Evolutionary conservation across 129 eudicot species (phyloP).

Genomic region (Saposhnikovia divaricata): DNA sequence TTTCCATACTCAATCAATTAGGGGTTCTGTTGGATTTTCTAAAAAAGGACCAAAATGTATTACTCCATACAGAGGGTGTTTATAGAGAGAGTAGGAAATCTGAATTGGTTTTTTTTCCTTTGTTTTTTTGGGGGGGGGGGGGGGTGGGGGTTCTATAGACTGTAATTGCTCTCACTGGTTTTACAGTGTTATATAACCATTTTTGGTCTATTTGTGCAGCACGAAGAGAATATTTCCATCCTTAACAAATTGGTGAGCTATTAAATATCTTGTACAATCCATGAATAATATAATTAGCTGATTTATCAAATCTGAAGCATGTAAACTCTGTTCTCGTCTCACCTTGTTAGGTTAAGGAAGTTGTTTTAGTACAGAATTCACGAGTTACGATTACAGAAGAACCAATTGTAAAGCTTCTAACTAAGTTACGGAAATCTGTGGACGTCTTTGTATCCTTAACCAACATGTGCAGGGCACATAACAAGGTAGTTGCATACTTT

Average conservation of each 20-base stretch:
- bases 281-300: conserved; percentile 9
- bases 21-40: neutral
- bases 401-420: conserved; percentile 40
- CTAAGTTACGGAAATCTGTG: conserved; percentile 52
- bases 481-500: conserved; percentile 38
- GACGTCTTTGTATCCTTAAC: conserved; percentile 61
- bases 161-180: conserved; percentile 3
- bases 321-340: conserved; percentile 5
- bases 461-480: conserved; percentile 54
- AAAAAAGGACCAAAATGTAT: neutral
- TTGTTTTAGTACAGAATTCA: conserved; percentile 35
- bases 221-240: conserved; percentile 58
- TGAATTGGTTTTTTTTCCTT: neutral
- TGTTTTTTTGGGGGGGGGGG: neutral
- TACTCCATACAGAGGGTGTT: neutral
- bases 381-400: conserved; percentile 38
- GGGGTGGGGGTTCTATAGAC: neutral
- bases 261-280: neutral
- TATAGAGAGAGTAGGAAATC: neutral
- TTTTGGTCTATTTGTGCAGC: conserved; percentile 39
- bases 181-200: conserved; percentile 13
- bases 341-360: conserved; percentile 54
- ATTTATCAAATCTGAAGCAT: neutral
- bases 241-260: conserved; percentile 61
- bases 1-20: too few relatives aligned